phyloP scores from a whole-genome alignment of 2,329 filamentous ascomycete species.

The Aspergillus sergii region DNA sequence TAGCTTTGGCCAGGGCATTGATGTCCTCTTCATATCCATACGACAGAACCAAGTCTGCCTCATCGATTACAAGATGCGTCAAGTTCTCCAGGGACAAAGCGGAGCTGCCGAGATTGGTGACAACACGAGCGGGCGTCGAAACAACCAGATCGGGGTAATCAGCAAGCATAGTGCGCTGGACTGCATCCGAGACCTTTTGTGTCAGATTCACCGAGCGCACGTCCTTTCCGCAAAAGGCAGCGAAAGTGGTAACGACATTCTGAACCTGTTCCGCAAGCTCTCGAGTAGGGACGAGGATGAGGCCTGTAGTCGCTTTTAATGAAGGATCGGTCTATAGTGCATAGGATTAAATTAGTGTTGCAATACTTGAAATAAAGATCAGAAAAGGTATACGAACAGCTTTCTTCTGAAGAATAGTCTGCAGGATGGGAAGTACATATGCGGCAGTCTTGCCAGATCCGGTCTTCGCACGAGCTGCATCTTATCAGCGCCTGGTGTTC shows the following conservation, averaged over 20 bases:
- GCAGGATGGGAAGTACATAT: constrained; percentile 86
- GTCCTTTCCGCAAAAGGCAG: constrained; percentile 82
- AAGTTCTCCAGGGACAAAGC: constrained; percentile 72
- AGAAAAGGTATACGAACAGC: constrained; percentile 47
- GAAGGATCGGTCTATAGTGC: constrained; percentile 36
- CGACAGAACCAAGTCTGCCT: constrained; percentile 88
- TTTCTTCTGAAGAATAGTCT: constrained; percentile 80
- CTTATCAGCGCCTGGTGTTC: not conserved
- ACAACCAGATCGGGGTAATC: constrained; percentile 86
- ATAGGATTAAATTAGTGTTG: not conserved
- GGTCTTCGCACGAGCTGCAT: constrained; percentile 80
- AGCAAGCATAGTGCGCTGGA: constrained; percentile 82
- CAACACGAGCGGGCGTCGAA: constrained; percentile 83
- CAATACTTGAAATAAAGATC: not conserved
- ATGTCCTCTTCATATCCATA: constrained; percentile 95
- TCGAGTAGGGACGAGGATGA: constrained; percentile 91
- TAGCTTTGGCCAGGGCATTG: constrained; percentile 71
- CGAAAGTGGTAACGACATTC: constrained; percentile 74
- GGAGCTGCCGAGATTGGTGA: constrained; percentile 73
- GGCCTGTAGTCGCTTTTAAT: constrained; percentile 63
- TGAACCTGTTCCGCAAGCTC: constrained; percentile 92
- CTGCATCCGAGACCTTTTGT: constrained; percentile 84
- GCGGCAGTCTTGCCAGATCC: constrained; percentile 98
- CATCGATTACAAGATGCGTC: constrained; percentile 82
- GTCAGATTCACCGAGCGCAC: constrained; percentile 83